Percentiles rank a stretch among this genome's conserved stretches.
Conservation (phyloP, 805 yeast species). For the Kodamaea hsintzibuensis region DNA sequence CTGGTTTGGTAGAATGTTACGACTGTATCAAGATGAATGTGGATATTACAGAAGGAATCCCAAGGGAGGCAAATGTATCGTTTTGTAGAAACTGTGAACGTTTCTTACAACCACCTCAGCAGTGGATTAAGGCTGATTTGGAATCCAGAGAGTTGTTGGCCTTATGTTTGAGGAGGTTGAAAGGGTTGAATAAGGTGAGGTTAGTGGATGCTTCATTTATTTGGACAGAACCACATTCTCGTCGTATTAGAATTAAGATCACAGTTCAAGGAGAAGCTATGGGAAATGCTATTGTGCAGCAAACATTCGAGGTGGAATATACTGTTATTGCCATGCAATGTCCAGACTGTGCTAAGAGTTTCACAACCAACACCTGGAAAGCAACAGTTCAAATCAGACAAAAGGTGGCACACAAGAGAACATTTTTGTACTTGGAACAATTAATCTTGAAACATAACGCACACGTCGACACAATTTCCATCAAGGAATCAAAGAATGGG, state of each 20-base stretch:
- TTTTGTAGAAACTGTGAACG: constrained; percentile 98
- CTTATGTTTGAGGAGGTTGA: constrained; percentile 80
- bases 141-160: constrained; percentile 94
- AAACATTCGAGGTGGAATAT: constrained; percentile 91
- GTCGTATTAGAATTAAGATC: constrained; percentile 86
- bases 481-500: constrained; percentile 91
- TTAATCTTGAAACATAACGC: constrained; percentile 90
- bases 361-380: constrained; percentile 96
- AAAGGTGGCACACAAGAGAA: constrained; percentile 94
- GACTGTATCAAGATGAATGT: constrained; percentile 94
- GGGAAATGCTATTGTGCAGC: constrained; percentile 88
- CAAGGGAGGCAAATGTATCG: constrained; percentile 89
- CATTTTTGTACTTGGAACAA: constrained; percentile 94
- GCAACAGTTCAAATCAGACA: constrained; percentile 98
- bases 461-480: constrained; percentile 89
- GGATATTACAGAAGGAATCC: constrained; percentile 88
- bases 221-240: constrained; percentile 99
- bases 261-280: constrained; percentile 98
- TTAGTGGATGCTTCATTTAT: constrained; percentile 91
- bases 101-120: constrained; percentile 90
- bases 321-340: constrained; percentile 95
- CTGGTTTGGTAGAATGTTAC: constrained; percentile 92
- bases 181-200: constrained; percentile 83
- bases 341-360: constrained; percentile 97
- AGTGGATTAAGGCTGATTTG: constrained; percentile 87